Evolutionary conservation across 495 filamentous ascomycete genomes (phyloP).

Genomic region (Xylaria flabelliformis): DNA sequence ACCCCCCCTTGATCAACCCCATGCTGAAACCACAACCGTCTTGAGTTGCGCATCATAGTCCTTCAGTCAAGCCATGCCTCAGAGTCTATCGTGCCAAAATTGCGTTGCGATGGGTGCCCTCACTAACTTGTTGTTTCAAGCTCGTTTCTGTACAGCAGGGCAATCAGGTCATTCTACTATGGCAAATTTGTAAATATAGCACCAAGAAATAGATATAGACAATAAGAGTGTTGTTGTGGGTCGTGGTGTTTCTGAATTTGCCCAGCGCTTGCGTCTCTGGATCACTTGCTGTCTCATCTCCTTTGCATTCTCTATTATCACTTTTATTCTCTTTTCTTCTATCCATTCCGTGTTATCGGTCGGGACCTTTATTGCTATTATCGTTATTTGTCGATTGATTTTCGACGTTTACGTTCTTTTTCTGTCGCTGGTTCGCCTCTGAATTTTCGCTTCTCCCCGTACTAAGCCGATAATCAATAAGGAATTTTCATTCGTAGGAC

Average conservation of each 20-base stretch:
- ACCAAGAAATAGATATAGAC: conserved; percentile 1
- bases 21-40: conserved; percentile 26
- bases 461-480: conserved; percentile 18
- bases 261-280: conserved; percentile 21
- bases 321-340: conserved; percentile 34
- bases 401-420: conserved; percentile 45
- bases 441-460: conserved; percentile 16
- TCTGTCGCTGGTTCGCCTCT: conserved; percentile 31
- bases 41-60: conserved; percentile 23
- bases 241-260: conserved; percentile 20
- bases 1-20: conserved; percentile 8
- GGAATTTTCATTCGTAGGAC: conserved; percentile 42
- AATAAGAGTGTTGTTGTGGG: conserved; percentile 29
- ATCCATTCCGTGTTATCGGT: conserved; percentile 29
- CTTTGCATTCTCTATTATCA: conserved; percentile 50
- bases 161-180: conserved; percentile 6
- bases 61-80: conserved; percentile 12
- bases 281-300: conserved; percentile 39
- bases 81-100: not conserved
- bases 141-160: conserved; percentile 5
- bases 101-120: not conserved
- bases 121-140: conserved; percentile 18
- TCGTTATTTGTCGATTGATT: conserved; percentile 33
- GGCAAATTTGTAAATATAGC: conserved; percentile 15
- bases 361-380: conserved; percentile 38